These are phyloP conservation scores for Xylariomycetidae sp. DNA, from an alignment of 2,329 filamentous ascomycete genomes.

Conservation along the genomic window DNA sequence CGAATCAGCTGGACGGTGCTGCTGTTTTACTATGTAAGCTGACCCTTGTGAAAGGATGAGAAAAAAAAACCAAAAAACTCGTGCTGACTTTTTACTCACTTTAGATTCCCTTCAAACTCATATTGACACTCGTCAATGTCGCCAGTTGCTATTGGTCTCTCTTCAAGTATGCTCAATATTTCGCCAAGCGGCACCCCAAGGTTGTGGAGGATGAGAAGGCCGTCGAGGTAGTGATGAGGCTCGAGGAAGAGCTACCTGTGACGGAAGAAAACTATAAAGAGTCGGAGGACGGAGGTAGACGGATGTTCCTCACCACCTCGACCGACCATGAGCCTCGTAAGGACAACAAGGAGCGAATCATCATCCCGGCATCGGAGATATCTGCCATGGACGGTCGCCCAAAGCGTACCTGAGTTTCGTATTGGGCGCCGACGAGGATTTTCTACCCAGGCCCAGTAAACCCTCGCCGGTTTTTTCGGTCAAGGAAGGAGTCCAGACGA, in stretches of 20 bases:
- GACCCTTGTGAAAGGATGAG: too few species aligned
- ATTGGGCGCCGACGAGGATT: background rate
- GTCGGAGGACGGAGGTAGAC: background rate
- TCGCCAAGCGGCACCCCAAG: constrained; percentile 41
- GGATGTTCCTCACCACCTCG: constrained; percentile 1
- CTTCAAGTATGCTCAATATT: constrained; percentile 41
- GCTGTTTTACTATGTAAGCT: constrained; percentile 33
- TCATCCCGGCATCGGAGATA: background rate
- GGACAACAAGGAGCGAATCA: background rate
- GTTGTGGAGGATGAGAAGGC: constrained; percentile 37
- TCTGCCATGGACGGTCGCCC: too few species aligned
- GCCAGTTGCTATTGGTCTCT: constrained; percentile 34
- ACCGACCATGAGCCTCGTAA: background rate
- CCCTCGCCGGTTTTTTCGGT: background rate
- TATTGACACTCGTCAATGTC: constrained; percentile 40
- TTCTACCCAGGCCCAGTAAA: background rate
- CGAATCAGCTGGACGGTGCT: constrained; percentile 33
- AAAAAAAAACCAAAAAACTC: background rate
- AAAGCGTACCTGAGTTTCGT: background rate
- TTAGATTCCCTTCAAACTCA: constrained; percentile 36
- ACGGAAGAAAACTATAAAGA: background rate
- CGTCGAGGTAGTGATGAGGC: constrained; percentile 13
- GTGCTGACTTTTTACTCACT: background rate
- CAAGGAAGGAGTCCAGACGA: background rate
- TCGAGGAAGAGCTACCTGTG: constrained; percentile 10